Conservation (phyloP, 192 early-diverging fungal genomes). For the Haplosporangium gracile region DNA sequence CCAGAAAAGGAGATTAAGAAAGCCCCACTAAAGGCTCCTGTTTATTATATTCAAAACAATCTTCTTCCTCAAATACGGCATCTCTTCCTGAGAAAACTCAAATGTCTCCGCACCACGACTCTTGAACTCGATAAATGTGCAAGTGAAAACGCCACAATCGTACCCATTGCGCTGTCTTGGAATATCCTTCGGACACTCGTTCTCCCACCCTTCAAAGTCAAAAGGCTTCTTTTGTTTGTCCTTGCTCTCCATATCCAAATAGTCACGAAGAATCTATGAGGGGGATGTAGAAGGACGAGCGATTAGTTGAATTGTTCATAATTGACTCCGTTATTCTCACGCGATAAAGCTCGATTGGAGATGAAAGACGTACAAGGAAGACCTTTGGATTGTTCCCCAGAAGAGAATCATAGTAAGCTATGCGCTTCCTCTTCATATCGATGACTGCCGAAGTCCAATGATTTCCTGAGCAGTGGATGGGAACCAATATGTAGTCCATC, state of each 20-base stretch:
- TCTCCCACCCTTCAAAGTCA: slow-evolving; percentile 76
- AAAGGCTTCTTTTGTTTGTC: slow-evolving; percentile 79
- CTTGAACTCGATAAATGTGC: slow-evolving; percentile 86
- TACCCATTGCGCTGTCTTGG: slow-evolving; percentile 90
- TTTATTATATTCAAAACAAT: slow-evolving; percentile 84
- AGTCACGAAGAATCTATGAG: slow-evolving; percentile 68
- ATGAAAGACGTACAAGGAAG: slow-evolving; percentile 55
- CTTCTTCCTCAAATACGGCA: slow-evolving; percentile 76
- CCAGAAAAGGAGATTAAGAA: neutral
- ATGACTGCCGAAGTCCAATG: slow-evolving; percentile 62
- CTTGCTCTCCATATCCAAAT: slow-evolving; percentile 76
- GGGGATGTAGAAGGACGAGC: neutral
- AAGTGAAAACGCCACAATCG: slow-evolving; percentile 97
- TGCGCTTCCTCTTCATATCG: slow-evolving; percentile 65
- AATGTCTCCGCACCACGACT: slow-evolving; percentile 69
- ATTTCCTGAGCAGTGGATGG: slow-evolving; percentile 80
- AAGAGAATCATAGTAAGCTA: slow-evolving; percentile 91
- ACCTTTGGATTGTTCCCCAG: slow-evolving; percentile 70
- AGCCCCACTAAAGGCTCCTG: slow-evolving; percentile 7
- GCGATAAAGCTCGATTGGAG: neutral
- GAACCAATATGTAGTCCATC: slow-evolving; percentile 83
- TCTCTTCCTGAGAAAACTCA: slow-evolving; percentile 80
- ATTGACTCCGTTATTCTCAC: neutral
- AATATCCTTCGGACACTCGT: slow-evolving; percentile 72
- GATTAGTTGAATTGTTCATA: too few species aligned